A percentile compares a stretch with the other conserved stretches of the same genome.
Evolutionary conservation across 2,329 filamentous ascomycete genomes (phyloP).

Genomic region (Emergomyces pasteurianus): DNA sequence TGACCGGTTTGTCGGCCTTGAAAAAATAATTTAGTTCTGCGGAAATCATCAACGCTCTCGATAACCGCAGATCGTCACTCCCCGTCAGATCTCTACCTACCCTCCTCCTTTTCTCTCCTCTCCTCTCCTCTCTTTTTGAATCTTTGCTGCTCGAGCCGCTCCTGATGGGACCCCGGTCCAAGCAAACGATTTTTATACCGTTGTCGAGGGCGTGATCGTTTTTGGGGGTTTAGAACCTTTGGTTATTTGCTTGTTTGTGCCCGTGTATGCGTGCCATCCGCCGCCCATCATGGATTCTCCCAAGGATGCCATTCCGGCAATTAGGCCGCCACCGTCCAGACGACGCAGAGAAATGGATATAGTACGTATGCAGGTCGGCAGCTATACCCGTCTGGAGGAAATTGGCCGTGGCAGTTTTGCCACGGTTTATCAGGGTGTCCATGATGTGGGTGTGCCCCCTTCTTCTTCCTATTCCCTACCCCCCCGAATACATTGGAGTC

Average conservation of each 20-base stretch:
- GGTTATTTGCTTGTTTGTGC: background rate
- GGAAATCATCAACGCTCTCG: background rate
- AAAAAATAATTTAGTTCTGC: background rate
- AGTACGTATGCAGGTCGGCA: slow-evolving; percentile 45
- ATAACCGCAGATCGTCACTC: background rate
- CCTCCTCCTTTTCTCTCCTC: slow-evolving; percentile 6
- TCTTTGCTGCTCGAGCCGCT: background rate
- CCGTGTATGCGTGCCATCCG: background rate
- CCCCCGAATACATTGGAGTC: background rate
- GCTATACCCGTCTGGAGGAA: slow-evolving; percentile 72
- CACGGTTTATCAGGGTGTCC: slow-evolving; percentile 77
- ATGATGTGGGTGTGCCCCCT: slow-evolving; percentile 52
- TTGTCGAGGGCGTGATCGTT: slow-evolving; percentile 5
- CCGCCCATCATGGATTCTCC: slow-evolving; percentile 6
- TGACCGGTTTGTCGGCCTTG: background rate
- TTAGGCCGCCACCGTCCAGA: slow-evolving; percentile 31
- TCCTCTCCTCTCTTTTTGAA: slow-evolving; percentile 6
- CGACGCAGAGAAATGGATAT: slow-evolving; percentile 16
- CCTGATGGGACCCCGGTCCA: slow-evolving; percentile 8
- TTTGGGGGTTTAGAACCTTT: background rate
- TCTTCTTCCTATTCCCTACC: background rate
- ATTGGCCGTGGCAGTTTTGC: slow-evolving; percentile 98
- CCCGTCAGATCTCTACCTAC: background rate
- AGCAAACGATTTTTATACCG: slow-evolving; percentile 2
- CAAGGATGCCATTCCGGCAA: slow-evolving; percentile 25